Percentiles rank a stretch among this genome's conserved stretches.
phyloP scores from a whole-genome alignment of 352 stramenopile genomes.

The Phytophthora citricola region DNA sequence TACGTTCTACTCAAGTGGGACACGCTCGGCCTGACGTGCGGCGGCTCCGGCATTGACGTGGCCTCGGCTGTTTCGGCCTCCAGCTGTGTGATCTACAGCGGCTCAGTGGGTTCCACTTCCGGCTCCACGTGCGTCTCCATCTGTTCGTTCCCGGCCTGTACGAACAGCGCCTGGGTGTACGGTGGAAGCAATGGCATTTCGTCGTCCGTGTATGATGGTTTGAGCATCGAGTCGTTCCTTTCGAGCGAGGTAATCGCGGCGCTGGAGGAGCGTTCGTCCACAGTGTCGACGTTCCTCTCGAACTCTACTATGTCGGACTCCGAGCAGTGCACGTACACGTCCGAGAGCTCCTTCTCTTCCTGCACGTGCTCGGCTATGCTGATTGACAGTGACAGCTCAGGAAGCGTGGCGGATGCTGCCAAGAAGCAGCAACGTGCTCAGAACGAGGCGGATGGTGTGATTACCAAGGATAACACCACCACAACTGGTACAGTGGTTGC shows the following conservation, averaged over 20 bases:
- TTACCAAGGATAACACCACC: conserved; percentile 71
- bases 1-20: conserved; percentile 84
- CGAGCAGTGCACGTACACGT: conserved; percentile 69
- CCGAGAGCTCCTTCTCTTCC: conserved; percentile 68
- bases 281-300: conserved; percentile 52
- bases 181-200: conserved; percentile 62
- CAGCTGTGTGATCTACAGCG: conserved; percentile 84
- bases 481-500: conserved; percentile 64
- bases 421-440: conserved; percentile 69
- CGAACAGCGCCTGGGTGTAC: conserved; percentile 66
- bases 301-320: conserved; percentile 69
- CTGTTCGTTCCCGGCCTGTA: conserved; percentile 80
- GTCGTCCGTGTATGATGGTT: conserved; percentile 66
- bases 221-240: conserved; percentile 67
- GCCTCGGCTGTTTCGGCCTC: conserved; percentile 52
- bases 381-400: conserved; percentile 43
- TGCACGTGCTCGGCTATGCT: conserved; percentile 73
- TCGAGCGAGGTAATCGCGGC: conserved; percentile 52
- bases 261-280: conserved; percentile 43
- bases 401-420: conserved; percentile 49
- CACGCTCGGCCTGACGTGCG: conserved; percentile 71
- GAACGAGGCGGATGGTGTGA: conserved; percentile 56
- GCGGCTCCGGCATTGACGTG: conserved; percentile 53
- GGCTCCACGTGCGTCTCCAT: conserved; percentile 80
- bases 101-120: conserved; percentile 47